Evolutionary conservation across 2,329 filamentous ascomycete genomes (phyloP), one percentile per base, ranked within the genome.

Genomic region (Paecilomyces fulvus): DNA sequence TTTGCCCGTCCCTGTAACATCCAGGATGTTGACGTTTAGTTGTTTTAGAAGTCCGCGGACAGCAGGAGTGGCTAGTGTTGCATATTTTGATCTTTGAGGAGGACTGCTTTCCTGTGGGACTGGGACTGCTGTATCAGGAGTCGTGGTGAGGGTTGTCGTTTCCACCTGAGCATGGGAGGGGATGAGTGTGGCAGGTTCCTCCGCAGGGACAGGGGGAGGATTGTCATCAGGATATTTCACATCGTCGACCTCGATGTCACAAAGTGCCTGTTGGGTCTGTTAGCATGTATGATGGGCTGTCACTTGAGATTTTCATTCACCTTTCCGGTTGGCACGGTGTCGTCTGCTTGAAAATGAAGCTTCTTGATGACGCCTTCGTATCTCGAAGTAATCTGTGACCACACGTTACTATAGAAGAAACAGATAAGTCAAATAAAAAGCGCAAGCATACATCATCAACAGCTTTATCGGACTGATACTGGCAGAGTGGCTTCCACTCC

Each of bases 381-480:
- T 55, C 94, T 87, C 66, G 92, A 96, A 43, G 94, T 97, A 65
- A 99, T 99, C 80, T 97, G 83, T 21, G 86, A 84, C 52, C 33
- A 53, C 63, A 54, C 65, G 59, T 56, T 17, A 49, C 23, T 23
- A 28, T 49, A 31, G 11, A 51, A 8, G 11, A 43, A 25, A 43
- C 2, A 1, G 11, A 30, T 0, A 30, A 4, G 12, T 17, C 20
- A 28, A 5, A 46, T 14, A 23, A 14, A 10, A 37, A 9, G 49
- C 4, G 49, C 4, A 56, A 57, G 49, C 69, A 10, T 62, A 83
- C 80, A 73, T 83, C 81, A 52, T 82, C 80, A 53, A 82, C 80
- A 23, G 94, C 94, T 75, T 99, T 99, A 77, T 99, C 94, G 67
- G 92, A 96, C 73, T 97, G 94, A 49, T 99, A 95, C 77, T 99